These are phyloP conservation scores for Calonectria pseudoturangicola DNA, from an alignment of 2,329 filamentous ascomycete species.

Conservation along the genomic window DNA sequence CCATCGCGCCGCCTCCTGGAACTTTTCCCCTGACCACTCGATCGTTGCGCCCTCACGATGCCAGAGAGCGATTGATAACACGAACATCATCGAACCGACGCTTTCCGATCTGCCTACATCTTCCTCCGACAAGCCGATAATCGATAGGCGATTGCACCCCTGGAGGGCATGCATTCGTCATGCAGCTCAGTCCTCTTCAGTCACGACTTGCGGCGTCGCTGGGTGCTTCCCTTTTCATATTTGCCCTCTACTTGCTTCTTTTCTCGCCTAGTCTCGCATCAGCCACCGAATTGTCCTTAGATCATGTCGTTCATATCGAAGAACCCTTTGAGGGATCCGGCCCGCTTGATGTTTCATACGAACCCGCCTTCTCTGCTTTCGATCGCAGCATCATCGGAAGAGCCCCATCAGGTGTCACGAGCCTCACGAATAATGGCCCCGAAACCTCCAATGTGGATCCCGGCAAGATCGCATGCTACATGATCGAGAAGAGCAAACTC, in stretches of 20 bases:
- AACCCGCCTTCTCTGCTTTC: conserved; percentile 77
- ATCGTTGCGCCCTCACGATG: conserved; percentile 45
- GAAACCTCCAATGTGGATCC: conserved; percentile 75
- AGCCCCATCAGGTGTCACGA: conserved; percentile 69
- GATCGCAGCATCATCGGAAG: conserved; percentile 79
- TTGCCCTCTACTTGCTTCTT: conserved; percentile 74
- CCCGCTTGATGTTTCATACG: conserved; percentile 66
- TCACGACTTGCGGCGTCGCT: conserved; percentile 82
- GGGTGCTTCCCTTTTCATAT: conserved; percentile 74
- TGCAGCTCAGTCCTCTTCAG: conserved; percentile 81
- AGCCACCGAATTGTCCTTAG: conserved; percentile 69
- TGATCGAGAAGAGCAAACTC: conserved; percentile 56
- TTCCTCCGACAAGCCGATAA: conserved; percentile 38
- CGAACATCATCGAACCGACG: conserved; percentile 31
- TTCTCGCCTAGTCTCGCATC: conserved; percentile 76
- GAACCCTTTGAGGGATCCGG: conserved; percentile 37
- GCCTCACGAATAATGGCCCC: conserved; percentile 79
- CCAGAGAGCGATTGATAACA: conserved; percentile 40
- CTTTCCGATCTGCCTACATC: conserved; percentile 37
- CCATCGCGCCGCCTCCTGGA: conserved; percentile 24
- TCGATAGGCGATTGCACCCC: conserved; percentile 55
- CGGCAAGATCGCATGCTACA: conserved; percentile 73
- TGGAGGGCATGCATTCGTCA: conserved; percentile 66
- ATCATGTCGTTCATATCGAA: conserved; percentile 42
- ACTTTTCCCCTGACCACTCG: conserved; percentile 19